Evolutionary conservation across 768 basidiomycete genomes (phyloP).

Genomic region (Phanerodontia chrysosporium): DNA sequence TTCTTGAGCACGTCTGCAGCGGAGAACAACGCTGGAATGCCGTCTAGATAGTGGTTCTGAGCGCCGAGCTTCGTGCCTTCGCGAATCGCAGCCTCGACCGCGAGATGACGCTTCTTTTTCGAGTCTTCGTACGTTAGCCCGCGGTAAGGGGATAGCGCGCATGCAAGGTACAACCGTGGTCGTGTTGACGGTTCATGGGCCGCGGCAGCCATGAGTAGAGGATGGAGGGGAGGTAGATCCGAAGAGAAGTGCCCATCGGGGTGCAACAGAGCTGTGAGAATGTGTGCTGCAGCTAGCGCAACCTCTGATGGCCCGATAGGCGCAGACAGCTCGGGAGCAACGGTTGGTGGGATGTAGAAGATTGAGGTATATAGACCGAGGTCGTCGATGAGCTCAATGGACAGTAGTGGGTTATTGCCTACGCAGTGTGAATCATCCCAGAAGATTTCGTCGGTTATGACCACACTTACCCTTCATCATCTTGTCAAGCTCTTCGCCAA

Average conservation of each 20-base stretch:
- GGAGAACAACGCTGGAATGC: slow-evolving; percentile 62
- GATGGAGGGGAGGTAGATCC: slow-evolving; percentile 42
- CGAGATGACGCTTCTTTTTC: slow-evolving; percentile 57
- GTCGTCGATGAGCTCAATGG: slow-evolving; percentile 71
- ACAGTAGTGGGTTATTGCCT: slow-evolving; percentile 73
- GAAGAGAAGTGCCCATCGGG: slow-evolving; percentile 20
- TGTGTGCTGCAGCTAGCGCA: slow-evolving; percentile 51
- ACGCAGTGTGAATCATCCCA: background rate
- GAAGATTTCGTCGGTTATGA: background rate
- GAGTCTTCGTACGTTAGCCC: slow-evolving; percentile 53
- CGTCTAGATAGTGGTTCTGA: slow-evolving; percentile 74
- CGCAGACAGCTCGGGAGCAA: slow-evolving; percentile 41
- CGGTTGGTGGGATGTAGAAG: slow-evolving; percentile 51
- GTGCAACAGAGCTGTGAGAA: slow-evolving; percentile 50
- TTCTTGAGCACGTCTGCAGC: slow-evolving; percentile 43
- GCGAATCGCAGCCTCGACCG: slow-evolving; percentile 67
- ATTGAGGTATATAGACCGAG: slow-evolving; percentile 68
- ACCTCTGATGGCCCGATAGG: slow-evolving; percentile 33
- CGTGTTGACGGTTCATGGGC: slow-evolving; percentile 35
- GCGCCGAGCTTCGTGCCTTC: slow-evolving; percentile 83
- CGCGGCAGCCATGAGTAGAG: slow-evolving; percentile 36
- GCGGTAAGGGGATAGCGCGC: slow-evolving; percentile 69
- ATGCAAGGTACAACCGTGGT: slow-evolving; percentile 74
- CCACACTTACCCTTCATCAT: slow-evolving; percentile 73
- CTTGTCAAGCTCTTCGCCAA: slow-evolving; percentile 89